Evolutionary conservation across 805 yeast genomes (phyloP).

Genomic region (Saturnispora ahearnii): DNA sequence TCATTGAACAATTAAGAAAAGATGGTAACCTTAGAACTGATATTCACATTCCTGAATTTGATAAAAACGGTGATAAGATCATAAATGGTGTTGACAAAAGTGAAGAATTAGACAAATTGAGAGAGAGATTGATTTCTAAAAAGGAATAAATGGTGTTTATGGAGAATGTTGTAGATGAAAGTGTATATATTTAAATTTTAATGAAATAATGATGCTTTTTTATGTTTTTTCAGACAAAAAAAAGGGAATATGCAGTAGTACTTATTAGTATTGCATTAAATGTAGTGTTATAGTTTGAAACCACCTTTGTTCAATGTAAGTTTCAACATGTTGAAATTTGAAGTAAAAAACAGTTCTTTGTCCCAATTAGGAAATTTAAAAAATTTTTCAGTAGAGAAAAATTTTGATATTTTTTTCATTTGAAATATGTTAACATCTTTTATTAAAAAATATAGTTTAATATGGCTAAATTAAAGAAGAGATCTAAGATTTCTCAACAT

Average conservation of each 20-base stretch:
- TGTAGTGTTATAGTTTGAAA: neutral
- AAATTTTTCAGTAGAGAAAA: neutral
- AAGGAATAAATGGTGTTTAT: constrained; percentile 8
- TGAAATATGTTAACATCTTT: neutral
- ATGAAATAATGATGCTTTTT: neutral
- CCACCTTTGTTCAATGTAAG: neutral
- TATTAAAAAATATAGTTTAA: neutral
- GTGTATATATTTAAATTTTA: neutral
- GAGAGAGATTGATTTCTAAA: constrained; percentile 15
- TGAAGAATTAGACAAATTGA: constrained; percentile 17
- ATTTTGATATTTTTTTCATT: neutral
- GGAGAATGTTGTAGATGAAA: constrained; percentile 2
- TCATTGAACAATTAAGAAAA: constrained; percentile 54
- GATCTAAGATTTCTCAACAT: constrained; percentile 40
- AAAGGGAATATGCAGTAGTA: too few species aligned
- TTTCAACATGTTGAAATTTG: neutral
- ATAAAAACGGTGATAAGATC: constrained; percentile 32
- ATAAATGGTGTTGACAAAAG: constrained; percentile 19
- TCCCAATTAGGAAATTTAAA: constrained; percentile 4
- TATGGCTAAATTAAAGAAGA: constrained; percentile 74
- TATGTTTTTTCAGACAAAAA: too few species aligned
- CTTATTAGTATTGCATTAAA: too few species aligned
- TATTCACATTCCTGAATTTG: constrained; percentile 46
- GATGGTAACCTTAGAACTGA: constrained; percentile 60
- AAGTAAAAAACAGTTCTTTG: neutral